These are phyloP conservation scores for Podosphaera fusca DNA, from an alignment of 2,329 filamentous ascomycete genomes.

Conservation along the genomic window DNA sequence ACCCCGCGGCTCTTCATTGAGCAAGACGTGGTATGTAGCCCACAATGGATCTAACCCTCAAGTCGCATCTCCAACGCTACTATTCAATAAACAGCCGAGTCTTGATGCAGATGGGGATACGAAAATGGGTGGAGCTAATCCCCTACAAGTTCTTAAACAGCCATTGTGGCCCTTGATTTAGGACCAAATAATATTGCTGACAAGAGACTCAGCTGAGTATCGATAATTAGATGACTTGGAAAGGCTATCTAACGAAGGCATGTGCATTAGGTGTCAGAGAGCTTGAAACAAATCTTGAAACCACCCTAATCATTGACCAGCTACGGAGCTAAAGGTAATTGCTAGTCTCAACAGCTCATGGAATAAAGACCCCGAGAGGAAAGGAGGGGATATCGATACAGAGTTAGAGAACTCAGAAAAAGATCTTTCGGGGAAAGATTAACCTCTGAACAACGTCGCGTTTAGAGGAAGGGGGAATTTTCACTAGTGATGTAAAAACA, in stretches of 20 bases:
- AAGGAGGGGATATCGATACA: background rate
- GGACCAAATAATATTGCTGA: background rate
- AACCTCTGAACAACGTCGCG: no score
- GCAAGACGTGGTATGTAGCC: no score
- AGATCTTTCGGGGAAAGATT: background rate
- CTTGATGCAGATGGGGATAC: background rate
- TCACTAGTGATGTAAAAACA: background rate
- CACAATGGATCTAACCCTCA: no score
- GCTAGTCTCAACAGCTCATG: no score
- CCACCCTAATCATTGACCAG: background rate
- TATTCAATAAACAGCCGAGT: background rate
- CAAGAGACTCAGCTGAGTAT: background rate
- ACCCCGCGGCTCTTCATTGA: no score
- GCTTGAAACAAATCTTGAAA: background rate
- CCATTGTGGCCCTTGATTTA: background rate
- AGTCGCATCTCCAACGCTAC: no score
- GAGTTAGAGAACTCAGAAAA: background rate
- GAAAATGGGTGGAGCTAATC: background rate
- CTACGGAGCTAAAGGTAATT: background rate
- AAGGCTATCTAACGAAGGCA: background rate
- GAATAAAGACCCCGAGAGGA: no score
- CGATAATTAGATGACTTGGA: background rate
- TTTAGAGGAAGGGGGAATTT: no score
- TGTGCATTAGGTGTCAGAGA: background rate
- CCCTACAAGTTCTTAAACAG: background rate